Evolutionary conservation across 148 eudicot species (phyloP).

Genomic region (Selenicereus undatus): DNA sequence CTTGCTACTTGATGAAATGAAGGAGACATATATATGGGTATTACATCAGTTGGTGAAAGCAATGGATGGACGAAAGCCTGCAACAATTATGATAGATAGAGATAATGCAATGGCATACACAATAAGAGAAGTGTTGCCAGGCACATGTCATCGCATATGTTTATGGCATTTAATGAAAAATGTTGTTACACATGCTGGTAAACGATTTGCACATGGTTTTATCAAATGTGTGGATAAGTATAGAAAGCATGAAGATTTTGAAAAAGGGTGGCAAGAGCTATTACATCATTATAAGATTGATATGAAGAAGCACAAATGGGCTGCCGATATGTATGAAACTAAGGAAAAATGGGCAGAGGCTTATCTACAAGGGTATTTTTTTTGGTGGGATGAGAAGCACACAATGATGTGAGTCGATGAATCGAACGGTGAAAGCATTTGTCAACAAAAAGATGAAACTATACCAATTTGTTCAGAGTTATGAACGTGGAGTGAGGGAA

Average conservation of each 20-base stretch:
- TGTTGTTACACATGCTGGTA: neutral
- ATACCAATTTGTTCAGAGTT: too few relatives aligned
- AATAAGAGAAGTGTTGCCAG: neutral
- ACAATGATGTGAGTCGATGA: too few relatives aligned
- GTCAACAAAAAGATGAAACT: too few relatives aligned
- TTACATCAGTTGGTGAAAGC: neutral
- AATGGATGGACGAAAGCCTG: neutral
- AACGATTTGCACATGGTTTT: neutral
- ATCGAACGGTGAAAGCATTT: too few relatives aligned
- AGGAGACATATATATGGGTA: neutral
- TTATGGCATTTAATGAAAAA: neutral
- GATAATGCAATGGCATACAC: neutral
- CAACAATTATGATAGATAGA: neutral
- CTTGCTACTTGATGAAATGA: neutral
- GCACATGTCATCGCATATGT: neutral
- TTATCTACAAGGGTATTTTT: too few relatives aligned
- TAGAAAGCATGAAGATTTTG: neutral
- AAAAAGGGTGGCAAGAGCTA: neutral
- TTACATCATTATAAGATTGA: too few relatives aligned
- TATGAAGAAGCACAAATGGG: too few relatives aligned
- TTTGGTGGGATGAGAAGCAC: too few relatives aligned
- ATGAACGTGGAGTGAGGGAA: too few relatives aligned
- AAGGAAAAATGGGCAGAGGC: too few relatives aligned
- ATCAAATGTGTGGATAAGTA: neutral
- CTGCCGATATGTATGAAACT: too few relatives aligned